phyloP scores from a whole-genome alignment of 2,329 filamentous ascomycete species.

The Diaporthe longicolla region DNA sequence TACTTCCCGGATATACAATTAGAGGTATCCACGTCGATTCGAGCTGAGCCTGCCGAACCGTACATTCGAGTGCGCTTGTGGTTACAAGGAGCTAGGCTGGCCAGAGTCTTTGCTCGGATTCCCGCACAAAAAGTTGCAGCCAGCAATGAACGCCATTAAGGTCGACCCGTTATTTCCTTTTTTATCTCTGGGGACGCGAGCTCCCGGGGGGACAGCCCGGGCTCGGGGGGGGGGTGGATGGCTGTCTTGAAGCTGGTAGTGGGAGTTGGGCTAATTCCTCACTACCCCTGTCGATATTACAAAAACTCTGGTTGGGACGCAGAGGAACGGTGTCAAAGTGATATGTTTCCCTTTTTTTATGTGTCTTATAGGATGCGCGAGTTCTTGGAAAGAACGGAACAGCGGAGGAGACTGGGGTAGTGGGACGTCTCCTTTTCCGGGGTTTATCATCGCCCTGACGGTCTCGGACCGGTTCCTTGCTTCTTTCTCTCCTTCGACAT shows the following conservation, averaged over 20 bases:
- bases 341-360: slow-evolving; percentile 39
- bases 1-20: slow-evolving; percentile 29
- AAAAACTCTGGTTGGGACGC: slow-evolving; percentile 39
- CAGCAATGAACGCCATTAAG: slow-evolving; percentile 31
- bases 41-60: slow-evolving; percentile 16
- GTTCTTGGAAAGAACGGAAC: slow-evolving; percentile 42
- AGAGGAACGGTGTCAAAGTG: slow-evolving; percentile 37
- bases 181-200: slow-evolving; percentile 22
- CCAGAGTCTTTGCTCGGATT: slow-evolving; percentile 25
- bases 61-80: slow-evolving; percentile 37
- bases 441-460: slow-evolving; percentile 45
- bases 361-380: slow-evolving; percentile 42
- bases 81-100: slow-evolving; percentile 26
- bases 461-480: slow-evolving; percentile 42
- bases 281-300: slow-evolving; percentile 36
- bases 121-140: slow-evolving; percentile 36
- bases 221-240: slow-evolving; percentile 20
- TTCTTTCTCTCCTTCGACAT: slow-evolving; percentile 46
- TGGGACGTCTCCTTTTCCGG: slow-evolving; percentile 50
- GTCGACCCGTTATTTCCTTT: slow-evolving; percentile 22
- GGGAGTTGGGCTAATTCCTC: slow-evolving; percentile 28
- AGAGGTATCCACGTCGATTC: slow-evolving; percentile 32
- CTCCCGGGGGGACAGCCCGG: slow-evolving; percentile 1
- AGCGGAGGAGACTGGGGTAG: slow-evolving; percentile 45
- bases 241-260: slow-evolving; percentile 28